These are phyloP conservation scores for Friedmanniomyces simplex DNA, from an alignment of 495 filamentous ascomycete genomes.

Conservation along the genomic window DNA sequence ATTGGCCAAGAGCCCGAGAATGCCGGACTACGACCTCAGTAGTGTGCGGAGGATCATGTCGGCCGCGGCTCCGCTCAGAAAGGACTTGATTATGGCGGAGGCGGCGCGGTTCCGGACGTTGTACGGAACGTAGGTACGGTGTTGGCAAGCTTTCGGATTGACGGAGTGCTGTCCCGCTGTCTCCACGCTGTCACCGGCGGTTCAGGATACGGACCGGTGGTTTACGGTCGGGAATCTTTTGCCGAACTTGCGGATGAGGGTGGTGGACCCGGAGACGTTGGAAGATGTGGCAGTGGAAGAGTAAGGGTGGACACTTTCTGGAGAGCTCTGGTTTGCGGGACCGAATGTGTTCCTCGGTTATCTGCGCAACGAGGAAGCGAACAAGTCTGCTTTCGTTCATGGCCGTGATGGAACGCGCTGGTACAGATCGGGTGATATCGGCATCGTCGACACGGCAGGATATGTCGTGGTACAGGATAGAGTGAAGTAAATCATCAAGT, in stretches of 20 bases:
- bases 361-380: slow-evolving; percentile 28
- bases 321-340: slow-evolving; percentile 27
- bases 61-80: slow-evolving; percentile 36
- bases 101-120: slow-evolving; percentile 37
- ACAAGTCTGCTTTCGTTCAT: slow-evolving; percentile 37
- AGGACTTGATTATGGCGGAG: slow-evolving; percentile 45
- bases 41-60: slow-evolving; percentile 44
- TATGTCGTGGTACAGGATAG: slow-evolving; percentile 27
- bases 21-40: slow-evolving; percentile 50
- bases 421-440: slow-evolving; percentile 31
- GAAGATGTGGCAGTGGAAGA: background rate
- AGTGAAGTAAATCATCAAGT: slow-evolving; percentile 35
- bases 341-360: slow-evolving; percentile 33
- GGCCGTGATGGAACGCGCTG: slow-evolving; percentile 29
- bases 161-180: background rate
- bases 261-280: background rate
- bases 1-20: slow-evolving; percentile 58
- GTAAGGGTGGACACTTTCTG: background rate
- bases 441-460: slow-evolving; percentile 26
- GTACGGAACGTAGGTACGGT: slow-evolving; percentile 40
- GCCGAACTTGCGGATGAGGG: background rate
- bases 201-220: background rate
- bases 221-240: background rate
- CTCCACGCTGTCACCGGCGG: background rate
- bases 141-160: slow-evolving; percentile 67